phyloP scores from a whole-genome alignment of 257 asterid species.

The Cinchona pubescens region DNA sequence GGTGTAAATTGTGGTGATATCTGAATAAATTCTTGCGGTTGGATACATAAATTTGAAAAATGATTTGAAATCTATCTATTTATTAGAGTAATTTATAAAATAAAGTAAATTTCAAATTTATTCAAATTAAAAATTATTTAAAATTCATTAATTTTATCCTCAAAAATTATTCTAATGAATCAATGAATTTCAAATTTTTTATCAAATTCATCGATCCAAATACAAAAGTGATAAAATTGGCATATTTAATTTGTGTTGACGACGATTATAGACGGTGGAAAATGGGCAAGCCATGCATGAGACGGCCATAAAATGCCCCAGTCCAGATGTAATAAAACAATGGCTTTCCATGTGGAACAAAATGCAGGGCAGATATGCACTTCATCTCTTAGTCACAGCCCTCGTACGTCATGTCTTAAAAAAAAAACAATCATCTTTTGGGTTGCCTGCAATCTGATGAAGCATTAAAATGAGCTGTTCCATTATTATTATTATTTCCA shows the following conservation, averaged over 20 bases:
- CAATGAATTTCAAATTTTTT: neutral
- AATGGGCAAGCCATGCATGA: slow-evolving; percentile 6
- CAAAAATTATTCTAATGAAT: too few relatives aligned
- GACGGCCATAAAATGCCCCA: neutral
- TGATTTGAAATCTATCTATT: too few relatives aligned
- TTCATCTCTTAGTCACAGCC: neutral
- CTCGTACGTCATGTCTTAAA: neutral
- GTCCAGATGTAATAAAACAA: neutral
- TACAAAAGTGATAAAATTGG: neutral
- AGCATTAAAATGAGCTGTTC: neutral
- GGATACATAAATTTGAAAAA: too few relatives aligned
- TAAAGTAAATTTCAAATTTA: too few relatives aligned
- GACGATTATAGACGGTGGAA: neutral
- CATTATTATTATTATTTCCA: too few relatives aligned
- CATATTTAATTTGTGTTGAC: neutral
- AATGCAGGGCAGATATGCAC: neutral
- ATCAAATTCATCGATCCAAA: neutral
- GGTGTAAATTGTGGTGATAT: too few relatives aligned
- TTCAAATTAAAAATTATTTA: too few relatives aligned
- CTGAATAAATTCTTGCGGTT: too few relatives aligned
- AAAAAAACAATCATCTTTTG: neutral
- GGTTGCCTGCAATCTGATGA: neutral
- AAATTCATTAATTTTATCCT: too few relatives aligned
- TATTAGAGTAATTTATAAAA: too few relatives aligned
- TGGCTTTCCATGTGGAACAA: neutral